Base-by-base conservation (phyloP, 208 protist genomes). In the Crithidia bombi region DNA sequence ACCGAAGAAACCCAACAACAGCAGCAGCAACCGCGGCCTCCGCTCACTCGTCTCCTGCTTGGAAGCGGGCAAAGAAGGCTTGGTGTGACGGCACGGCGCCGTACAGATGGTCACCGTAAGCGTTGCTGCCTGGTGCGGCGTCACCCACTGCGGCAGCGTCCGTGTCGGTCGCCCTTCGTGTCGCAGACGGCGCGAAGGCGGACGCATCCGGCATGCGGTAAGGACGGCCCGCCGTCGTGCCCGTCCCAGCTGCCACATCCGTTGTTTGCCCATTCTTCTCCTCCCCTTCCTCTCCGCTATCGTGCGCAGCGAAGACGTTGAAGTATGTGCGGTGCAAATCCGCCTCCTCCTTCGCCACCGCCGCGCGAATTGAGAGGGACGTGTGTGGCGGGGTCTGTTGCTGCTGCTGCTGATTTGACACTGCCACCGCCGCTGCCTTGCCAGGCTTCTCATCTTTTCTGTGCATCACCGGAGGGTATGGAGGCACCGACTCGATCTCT, bases 301-400 rank as follows among this genome's bases (percentile, higher is more conserved):
- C 43, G n/a, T 54, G 54, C 1, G 55, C 21, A 3, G 58, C 46
- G 19, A 79, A 73, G 32, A 51, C 69, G 50, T 75, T 58, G 39
- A 69, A 73, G 61, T 79, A 79, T 5, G 65, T 67, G 30, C 64
- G 51, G 50, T 65, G 73, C 58, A 79, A 61, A 19, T 54, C 69
- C 5, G 47, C 78, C 21, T 83, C 78, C 25, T 73, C 50, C 32
- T 56, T 55, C 17, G 59, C 73, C n/a, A 75, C 52, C 35, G 65
- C 59, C 17, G 59, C 36, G n/a, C 63, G 39, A 15, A 69, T 9
- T 25, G 66, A 67, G 17, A 74, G 32, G 10, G 49, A 38, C 2
- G 26, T 44, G 26, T 56, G 39, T n/a, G n/a, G n/a, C n/a, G n/a
- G n/a, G n/a, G n/a, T n/a, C 39, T 49, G 66, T 41, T 43, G 52